Conservation (phyloP, 202 grass and related monocot genomes). For the Panicum hallii region DNA sequence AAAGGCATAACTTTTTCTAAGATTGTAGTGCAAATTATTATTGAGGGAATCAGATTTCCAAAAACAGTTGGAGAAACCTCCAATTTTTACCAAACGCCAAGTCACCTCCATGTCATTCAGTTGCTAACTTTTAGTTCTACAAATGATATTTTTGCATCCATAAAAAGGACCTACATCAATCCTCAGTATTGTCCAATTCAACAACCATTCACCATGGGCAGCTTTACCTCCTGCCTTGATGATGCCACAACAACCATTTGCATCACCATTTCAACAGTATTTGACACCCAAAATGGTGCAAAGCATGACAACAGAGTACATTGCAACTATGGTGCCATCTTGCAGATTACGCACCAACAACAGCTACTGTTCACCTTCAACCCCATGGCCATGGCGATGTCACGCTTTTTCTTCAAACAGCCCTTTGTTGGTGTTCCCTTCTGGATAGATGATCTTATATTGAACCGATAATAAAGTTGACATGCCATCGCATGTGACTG, state of each 20-base stretch:
- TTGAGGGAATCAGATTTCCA: neutral
- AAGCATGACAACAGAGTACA: neutral
- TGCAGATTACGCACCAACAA: neutral
- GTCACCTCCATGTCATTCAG: neutral
- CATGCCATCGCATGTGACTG: conserved; percentile 22
- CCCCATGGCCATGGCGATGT: neutral
- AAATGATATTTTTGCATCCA: neutral
- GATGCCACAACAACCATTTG: neutral
- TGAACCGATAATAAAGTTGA: neutral
- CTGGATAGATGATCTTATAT: neutral
- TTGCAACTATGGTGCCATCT: neutral
- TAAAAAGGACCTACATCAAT: neutral
- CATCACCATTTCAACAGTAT: neutral
- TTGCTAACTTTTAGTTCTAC: neutral
- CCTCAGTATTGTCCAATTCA: neutral
- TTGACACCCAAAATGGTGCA: too few species aligned
- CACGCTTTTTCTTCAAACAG: neutral
- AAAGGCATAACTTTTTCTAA: too few species aligned
- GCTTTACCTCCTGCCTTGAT: neutral
- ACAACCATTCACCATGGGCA: neutral
- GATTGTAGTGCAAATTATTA: too few species aligned
- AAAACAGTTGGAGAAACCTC: neutral
- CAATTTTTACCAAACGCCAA: neutral
- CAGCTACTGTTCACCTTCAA: neutral
- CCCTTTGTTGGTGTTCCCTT: neutral